Evolutionary conservation across 2,329 filamentous ascomycete species (phyloP).

Genomic region (Hirsutella rhossiliensis): DNA sequence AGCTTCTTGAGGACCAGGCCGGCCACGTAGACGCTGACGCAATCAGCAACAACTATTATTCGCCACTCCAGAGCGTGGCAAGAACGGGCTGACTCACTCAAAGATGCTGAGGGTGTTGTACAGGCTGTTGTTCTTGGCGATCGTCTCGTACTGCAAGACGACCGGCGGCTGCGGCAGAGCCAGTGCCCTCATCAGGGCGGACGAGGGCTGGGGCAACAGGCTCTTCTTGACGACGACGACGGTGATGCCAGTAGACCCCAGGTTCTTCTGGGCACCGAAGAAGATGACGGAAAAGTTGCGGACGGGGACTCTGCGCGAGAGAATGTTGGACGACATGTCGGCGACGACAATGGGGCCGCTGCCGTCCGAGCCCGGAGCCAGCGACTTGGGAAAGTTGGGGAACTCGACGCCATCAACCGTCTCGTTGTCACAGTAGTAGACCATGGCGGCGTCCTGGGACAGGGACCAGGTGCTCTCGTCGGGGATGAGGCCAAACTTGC

Average conservation of each 20-base stretch:
- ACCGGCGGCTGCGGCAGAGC: conserved; percentile 68
- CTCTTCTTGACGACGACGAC: conserved; percentile 75
- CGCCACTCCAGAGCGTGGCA: neutral
- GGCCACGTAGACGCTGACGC: conserved; percentile 64
- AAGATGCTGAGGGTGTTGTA: conserved; percentile 97
- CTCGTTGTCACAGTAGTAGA: conserved; percentile 92
- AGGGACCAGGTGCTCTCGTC: conserved; percentile 66
- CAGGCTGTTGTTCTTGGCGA: conserved; percentile 85
- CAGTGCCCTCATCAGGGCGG: conserved; percentile 59
- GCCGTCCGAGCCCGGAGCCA: conserved; percentile 46
- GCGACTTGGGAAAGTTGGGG: conserved; percentile 52
- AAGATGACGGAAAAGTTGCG: conserved; percentile 76
- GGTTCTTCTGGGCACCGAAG: conserved; percentile 90
- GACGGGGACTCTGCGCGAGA: conserved; percentile 67
- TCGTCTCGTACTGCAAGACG: conserved; percentile 70
- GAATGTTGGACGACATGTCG: conserved; percentile 92
- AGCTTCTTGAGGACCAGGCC: conserved; percentile 78
- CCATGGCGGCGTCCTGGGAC: conserved; percentile 55
- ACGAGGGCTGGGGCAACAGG: conserved; percentile 61
- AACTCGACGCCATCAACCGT: conserved; percentile 92
- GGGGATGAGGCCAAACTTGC: conserved; percentile 80
- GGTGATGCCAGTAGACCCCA: conserved; percentile 76
- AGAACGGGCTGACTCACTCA: conserved; percentile 37
- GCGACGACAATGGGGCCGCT: conserved; percentile 69
- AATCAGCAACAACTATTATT: neutral